Conservation (phyloP, 1,284 basidiomycete genomes). For the Golubevia sp. region DNA sequence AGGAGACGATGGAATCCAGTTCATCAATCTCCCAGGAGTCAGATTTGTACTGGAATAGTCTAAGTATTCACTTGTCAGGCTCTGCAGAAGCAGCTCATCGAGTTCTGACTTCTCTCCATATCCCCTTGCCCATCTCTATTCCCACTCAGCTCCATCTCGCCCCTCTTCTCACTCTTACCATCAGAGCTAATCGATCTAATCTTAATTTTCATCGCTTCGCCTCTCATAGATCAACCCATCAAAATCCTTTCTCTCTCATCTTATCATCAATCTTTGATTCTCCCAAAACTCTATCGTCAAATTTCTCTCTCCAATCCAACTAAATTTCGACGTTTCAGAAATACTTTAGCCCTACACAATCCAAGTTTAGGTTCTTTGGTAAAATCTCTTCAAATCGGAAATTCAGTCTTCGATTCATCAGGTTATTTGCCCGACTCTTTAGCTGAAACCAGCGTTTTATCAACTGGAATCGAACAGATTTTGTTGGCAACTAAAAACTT, state of each 20-base stretch:
- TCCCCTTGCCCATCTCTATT: too few relatives aligned
- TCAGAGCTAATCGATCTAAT: too few relatives aligned
- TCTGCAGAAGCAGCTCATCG: too few relatives aligned
- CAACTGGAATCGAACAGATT: conserved; percentile 40
- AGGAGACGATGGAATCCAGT: too few relatives aligned
- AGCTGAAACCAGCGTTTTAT: conserved; percentile 22
- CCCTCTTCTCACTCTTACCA: too few relatives aligned
- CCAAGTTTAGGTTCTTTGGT: conserved; percentile 26
- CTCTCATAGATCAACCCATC: conserved; percentile 6
- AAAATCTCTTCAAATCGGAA: conserved; percentile 20
- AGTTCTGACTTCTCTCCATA: too few relatives aligned
- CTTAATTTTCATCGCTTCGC: too few relatives aligned
- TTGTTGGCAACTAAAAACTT: conserved; percentile 26
- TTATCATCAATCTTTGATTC: conserved; percentile 21
- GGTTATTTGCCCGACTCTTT: conserved; percentile 37
- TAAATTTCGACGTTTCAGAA: conserved; percentile 23
- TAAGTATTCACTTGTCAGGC: too few relatives aligned
- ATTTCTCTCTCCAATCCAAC: conserved; percentile 23
- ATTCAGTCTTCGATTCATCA: conserved; percentile 24
- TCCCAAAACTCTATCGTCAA: conserved; percentile 27
- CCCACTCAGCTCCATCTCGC: too few relatives aligned
- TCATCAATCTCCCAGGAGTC: too few relatives aligned
- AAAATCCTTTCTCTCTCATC: conserved; percentile 30
- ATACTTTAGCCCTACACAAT: conserved; percentile 37
- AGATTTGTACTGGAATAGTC: too few relatives aligned